Base-by-base conservation (phyloP, 257 asterid genomes). In the Voacanga thouarsii region DNA sequence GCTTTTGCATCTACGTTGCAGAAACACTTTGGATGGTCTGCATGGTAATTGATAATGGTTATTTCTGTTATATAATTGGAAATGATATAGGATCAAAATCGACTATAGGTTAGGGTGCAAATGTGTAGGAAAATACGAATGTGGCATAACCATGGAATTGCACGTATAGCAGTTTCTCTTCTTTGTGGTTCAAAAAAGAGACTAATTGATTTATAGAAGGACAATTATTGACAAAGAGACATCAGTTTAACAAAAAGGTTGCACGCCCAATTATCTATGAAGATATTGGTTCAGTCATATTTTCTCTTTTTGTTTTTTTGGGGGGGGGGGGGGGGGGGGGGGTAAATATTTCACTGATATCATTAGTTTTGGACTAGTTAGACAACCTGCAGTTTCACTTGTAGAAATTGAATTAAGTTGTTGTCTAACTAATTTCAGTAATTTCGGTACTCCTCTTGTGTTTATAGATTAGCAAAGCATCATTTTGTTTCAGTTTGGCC, bases 401-500 rank as follows among this genome's bases (percentile, higher is more conserved):
- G 59, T 9, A 45, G 50, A 55, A 63, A 61, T 49, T 45, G 24
- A 44, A 26, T 45, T 26, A 33, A 47, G 11, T 63, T 49, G 8
- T 19, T 75, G 14, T 75, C 28, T 11, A 37, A 18, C 45, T 24
- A 28, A 28, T 63, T 61, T 64, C 41, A 65, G 23, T 65, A 1
- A 11, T 30, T 49, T 15, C 26, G 57, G 37, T 23, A 11, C 5
- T 28, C 19, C 45, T 67, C 12, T 1, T 39, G 16, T 7, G 72
- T 26, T 41, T 68, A 43, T 21, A 18, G 15, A 47, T 47, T 50
- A 19, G 55, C 47, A n/a, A 71, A 45, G 16, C 1, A 45, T 47
- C 47, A 28, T 43, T 51, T 12, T 44, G 16, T 33, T 79, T 37
- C 64, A 39, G 14, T 68, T 33, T 80, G 80, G 63, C 60, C 73